Percentiles rank a stretch among this genome's conserved stretches.
phyloP scores from a whole-genome alignment of 73 alveolate species.

The Urostyla sp. region DNA sequence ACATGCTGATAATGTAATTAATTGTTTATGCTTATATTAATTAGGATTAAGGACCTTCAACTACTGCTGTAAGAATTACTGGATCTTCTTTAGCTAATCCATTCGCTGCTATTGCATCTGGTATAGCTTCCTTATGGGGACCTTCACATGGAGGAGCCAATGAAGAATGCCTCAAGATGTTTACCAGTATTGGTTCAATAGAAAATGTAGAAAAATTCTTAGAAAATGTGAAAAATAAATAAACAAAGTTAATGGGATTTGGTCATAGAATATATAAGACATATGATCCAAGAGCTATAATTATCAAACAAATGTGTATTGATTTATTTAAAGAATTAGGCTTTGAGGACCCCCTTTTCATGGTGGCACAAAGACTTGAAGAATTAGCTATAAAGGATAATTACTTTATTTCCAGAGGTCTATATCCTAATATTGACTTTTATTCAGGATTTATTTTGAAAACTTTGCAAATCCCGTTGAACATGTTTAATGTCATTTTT shows the following conservation, averaged over 20 bases:
- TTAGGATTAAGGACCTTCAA: conserved; percentile 94
- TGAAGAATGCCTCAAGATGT: conserved; percentile 75
- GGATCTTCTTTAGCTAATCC: conserved; percentile 95
- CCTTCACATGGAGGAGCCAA: conserved; percentile 85
- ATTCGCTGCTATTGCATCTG: conserved; percentile 93
- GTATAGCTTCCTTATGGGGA: conserved; percentile 87
- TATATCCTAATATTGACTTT: conserved; percentile 93
- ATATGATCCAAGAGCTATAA: conserved; percentile 81
- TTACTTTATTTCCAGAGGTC: conserved; percentile 75
- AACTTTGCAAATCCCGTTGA: conserved; percentile 44
- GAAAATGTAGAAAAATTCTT: conserved; percentile 68
- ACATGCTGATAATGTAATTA: conserved; percentile 90
- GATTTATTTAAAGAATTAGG: conserved; percentile 8
- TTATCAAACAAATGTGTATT: conserved; percentile 49
- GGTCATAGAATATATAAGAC: conserved; percentile 81
- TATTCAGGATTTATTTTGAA: conserved; percentile 67
- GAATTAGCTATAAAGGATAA: conserved; percentile 74
- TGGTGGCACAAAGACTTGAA: conserved; percentile 73
- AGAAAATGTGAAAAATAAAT: conserved; percentile 75
- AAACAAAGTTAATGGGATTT: conserved; percentile 75
- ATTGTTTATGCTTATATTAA: too few relatives aligned
- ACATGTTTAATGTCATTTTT: conserved; percentile 63
- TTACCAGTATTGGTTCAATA: conserved; percentile 63
- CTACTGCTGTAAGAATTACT: conserved; percentile 95
- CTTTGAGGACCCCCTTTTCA: conserved; percentile 29